Conservation (phyloP, 345 rosid genomes). For the Eucalyptus polybractea region DNA sequence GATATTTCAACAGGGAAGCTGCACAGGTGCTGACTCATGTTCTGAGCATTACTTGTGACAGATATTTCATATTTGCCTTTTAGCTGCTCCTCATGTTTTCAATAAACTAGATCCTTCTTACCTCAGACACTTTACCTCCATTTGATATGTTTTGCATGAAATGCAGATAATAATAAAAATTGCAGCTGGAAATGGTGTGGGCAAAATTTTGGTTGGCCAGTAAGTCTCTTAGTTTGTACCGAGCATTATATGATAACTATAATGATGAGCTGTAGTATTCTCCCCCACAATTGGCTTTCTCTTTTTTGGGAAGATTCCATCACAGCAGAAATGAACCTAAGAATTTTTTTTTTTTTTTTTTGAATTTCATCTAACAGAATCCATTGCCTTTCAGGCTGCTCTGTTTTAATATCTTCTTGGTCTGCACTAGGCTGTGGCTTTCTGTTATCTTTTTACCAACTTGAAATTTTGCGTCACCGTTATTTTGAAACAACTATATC, state of each 20-base stretch:
- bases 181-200: slow-evolving; percentile 93
- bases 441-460: background rate
- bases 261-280: background rate
- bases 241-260: background rate
- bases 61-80: background rate
- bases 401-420: background rate
- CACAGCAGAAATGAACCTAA: background rate
- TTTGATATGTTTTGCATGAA: background rate
- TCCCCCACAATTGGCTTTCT: background rate
- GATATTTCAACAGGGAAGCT: slow-evolving; percentile 81
- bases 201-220: slow-evolving; percentile 74
- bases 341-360: too few relatives aligned
- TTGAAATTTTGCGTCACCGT: background rate
- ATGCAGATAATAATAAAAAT: slow-evolving; percentile 80
- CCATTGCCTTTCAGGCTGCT: background rate
- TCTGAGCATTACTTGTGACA: background rate
- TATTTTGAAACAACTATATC: background rate
- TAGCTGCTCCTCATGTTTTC: background rate
- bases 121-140: background rate
- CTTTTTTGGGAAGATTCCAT: background rate
- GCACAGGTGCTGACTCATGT: slow-evolving; percentile 32
- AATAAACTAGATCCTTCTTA: background rate
- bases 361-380: background rate
- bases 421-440: background rate
- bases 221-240: slow-evolving; percentile 12